Percentiles rank a stretch among this genome's conserved stretches.
Evolutionary conservation across 2,329 filamentous ascomycete genomes (phyloP).

Genomic region (Aulographum hederae): DNA sequence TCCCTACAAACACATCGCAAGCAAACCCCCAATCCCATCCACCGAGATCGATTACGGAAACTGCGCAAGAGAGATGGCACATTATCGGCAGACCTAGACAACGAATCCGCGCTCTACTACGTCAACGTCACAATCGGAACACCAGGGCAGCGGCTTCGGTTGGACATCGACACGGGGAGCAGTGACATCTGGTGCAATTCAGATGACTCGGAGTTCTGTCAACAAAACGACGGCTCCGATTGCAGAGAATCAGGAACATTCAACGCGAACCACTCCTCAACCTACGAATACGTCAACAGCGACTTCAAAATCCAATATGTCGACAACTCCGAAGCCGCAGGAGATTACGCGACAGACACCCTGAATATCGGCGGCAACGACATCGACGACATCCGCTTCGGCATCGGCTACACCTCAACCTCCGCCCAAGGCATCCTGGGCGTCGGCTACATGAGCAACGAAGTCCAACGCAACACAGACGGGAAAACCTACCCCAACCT

Average conservation of each 20-base stretch:
- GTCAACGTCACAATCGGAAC: slow-evolving; percentile 40
- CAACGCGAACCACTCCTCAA: slow-evolving; percentile 51
- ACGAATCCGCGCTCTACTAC: slow-evolving; percentile 41
- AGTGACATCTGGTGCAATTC: slow-evolving; percentile 52
- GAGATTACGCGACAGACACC: slow-evolving; percentile 66
- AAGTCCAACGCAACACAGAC: slow-evolving; percentile 48
- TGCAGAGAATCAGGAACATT: slow-evolving; percentile 53
- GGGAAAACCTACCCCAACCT: slow-evolving; percentile 37
- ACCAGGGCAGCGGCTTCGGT: slow-evolving; percentile 32
- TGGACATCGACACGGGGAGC: slow-evolving; percentile 44
- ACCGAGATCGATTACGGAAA: too few species aligned
- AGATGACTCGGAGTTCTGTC: slow-evolving; percentile 41
- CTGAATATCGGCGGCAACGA: slow-evolving; percentile 38
- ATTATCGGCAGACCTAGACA: slow-evolving; percentile 24
- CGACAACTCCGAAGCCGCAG: slow-evolving; percentile 58
- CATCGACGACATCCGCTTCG: slow-evolving; percentile 47
- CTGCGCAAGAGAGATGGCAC: not conserved
- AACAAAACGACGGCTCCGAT: slow-evolving; percentile 30
- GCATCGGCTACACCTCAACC: slow-evolving; percentile 46
- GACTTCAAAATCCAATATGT: slow-evolving; percentile 80
- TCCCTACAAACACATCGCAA: not conserved
- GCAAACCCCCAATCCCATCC: not conserved
- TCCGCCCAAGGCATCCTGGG: slow-evolving; percentile 59
- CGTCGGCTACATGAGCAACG: slow-evolving; percentile 65
- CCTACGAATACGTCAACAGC: slow-evolving; percentile 54